Base-by-base conservation (phyloP, 331 rosid genomes). In the Dryas integrifolia region DNA sequence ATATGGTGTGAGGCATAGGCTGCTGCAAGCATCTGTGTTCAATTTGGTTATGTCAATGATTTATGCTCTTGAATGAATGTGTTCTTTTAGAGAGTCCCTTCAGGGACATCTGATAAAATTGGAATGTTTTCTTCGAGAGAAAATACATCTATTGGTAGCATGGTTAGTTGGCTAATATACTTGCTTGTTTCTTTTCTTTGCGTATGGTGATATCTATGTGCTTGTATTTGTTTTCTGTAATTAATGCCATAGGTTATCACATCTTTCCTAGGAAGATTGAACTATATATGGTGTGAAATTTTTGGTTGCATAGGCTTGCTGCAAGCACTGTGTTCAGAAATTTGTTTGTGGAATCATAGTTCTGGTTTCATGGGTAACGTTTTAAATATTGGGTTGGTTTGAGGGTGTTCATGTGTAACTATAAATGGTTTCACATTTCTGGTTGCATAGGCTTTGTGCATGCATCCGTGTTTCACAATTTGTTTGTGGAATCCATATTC, bases 151-250 rank as follows among this genome's bases (percentile, higher is more conserved):
- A 58, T 72, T 68, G 72, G 61, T 49, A 35, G 13, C 5, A 38
- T 45, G 13, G 9, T 35, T 41, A 40, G 47, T 47, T 75, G 67
- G 55, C 68, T 72, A 45, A 74, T 38, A 30, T 41, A 14, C 53
- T 53, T 75, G 16, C 41, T 39, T 68, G 40, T 74, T 60, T 73
- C 52, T 50, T 70, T 65, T 64, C 67, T 68, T 67, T 69, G 45
- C 55, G 4, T 70, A 30, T 70, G 63, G 58, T 65, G 52, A 58
- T 50, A 38, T 24, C 71, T 59, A 39, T 21, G 13, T 15, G 52
- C 16, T 16, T 60, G 4, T 9, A 14, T 38, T 21, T 21, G 24
- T 39, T 64, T 40, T 51, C 30, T 10, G 9, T 52, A n/a, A 12
- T 35, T 56, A 43, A 38, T 14, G 5, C 58, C 39, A n/a, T 21